These are phyloP conservation scores for Clavispora asparagi DNA, from an alignment of 805 yeast genomes.

Conservation along the genomic window DNA sequence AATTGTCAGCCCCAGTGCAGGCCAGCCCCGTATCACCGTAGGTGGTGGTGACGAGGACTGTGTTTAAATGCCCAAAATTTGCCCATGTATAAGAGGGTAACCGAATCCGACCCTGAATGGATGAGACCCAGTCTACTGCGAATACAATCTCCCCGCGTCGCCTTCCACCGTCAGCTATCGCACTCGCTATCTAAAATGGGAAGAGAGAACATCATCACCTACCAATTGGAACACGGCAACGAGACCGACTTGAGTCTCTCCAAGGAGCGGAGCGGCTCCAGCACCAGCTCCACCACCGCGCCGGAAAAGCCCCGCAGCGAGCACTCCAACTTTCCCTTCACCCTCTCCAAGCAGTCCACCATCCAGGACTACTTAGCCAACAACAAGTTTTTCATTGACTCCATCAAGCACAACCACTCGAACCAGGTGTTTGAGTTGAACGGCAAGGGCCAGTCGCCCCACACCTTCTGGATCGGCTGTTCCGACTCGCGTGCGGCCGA, in stretches of 20 bases:
- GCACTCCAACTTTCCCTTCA: constrained; percentile 36
- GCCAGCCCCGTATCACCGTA: not conserved
- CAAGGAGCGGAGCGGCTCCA: constrained; percentile 1
- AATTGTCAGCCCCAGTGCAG: constrained; percentile 2
- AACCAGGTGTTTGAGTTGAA: constrained; percentile 15
- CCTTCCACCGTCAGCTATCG: not conserved
- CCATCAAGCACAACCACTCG: constrained; percentile 16
- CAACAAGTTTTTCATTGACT: constrained; percentile 16
- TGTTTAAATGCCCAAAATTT: constrained; percentile 1
- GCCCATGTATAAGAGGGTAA: not conserved
- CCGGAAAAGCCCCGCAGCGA: constrained; percentile 10
- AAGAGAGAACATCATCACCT: constrained; percentile 36
- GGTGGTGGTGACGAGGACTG: not conserved
- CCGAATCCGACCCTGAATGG: not conserved
- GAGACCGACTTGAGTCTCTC: constrained; percentile 25
- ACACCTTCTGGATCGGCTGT: constrained; percentile 19
- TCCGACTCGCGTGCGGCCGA: constrained; percentile 18
- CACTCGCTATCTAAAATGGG: constrained; percentile 25
- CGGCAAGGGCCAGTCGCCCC: constrained; percentile 18
- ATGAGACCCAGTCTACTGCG: not conserved
- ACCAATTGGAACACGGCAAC: constrained; percentile 36
- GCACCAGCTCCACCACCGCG: not conserved
- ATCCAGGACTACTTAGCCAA: constrained; percentile 15
- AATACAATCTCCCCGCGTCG: constrained; percentile 1
- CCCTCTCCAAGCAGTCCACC: constrained; percentile 34